phyloP scores from a whole-genome alignment of 768 basidiomycete genomes.

The Paxillus involutus region DNA sequence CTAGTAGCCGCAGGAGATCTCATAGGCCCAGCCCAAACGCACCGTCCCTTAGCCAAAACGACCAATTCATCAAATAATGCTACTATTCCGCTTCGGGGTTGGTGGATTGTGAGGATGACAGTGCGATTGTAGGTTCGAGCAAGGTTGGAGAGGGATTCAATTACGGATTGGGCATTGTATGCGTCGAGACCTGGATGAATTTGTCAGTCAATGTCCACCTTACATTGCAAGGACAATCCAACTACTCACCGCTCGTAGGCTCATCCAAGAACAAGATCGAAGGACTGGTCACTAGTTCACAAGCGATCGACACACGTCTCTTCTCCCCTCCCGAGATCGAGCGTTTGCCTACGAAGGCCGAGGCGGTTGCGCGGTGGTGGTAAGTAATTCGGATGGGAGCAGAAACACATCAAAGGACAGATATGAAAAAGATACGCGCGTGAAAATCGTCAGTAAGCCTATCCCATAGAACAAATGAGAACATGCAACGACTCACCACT shows the following conservation, averaged over 20 bases:
- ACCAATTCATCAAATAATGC: slow-evolving; percentile 92
- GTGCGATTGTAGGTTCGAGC: slow-evolving; percentile 91
- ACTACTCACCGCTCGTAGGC: slow-evolving; percentile 82
- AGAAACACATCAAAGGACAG: background rate
- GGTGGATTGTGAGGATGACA: slow-evolving; percentile 97
- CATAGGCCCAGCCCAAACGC: slow-evolving; percentile 33
- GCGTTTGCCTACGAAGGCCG: slow-evolving; percentile 56
- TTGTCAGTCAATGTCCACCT: slow-evolving; percentile 1
- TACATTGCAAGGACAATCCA: background rate
- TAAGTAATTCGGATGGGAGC: background rate
- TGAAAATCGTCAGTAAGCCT: background rate
- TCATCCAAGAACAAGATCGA: slow-evolving; percentile 97
- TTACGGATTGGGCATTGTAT: slow-evolving; percentile 93
- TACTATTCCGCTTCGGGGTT: slow-evolving; percentile 97
- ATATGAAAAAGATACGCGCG: background rate
- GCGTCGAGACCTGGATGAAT: slow-evolving; percentile 74
- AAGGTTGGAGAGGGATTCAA: slow-evolving; percentile 83
- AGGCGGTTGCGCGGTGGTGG: background rate
- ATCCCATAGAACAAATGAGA: background rate
- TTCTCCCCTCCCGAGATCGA: slow-evolving; percentile 99
- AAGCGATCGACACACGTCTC: slow-evolving; percentile 94
- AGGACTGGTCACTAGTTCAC: slow-evolving; percentile 96
- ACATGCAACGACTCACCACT: slow-evolving; percentile 53
- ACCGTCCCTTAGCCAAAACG: slow-evolving; percentile 79
- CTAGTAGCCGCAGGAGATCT: slow-evolving; percentile 7